Percentiles rank a stretch among this genome's conserved stretches.
These are phyloP conservation scores for Rhizopus microsporus DNA, from an alignment of 371 early-diverging fungal genomes.

Conservation along the genomic window DNA sequence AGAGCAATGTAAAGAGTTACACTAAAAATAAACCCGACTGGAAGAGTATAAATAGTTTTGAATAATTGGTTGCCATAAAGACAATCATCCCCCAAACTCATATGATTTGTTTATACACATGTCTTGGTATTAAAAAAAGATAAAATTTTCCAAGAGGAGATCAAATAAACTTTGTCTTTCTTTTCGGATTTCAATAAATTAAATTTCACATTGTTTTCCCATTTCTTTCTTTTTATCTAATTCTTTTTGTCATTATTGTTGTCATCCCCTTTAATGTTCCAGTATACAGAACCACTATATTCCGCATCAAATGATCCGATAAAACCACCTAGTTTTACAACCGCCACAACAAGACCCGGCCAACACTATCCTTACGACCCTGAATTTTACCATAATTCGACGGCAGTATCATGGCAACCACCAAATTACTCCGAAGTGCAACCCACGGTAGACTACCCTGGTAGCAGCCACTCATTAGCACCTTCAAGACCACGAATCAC, in stretches of 20 bases:
- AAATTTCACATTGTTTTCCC: background rate
- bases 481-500: conserved; percentile 60
- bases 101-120: background rate
- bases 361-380: conserved; percentile 1
- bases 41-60: no score
- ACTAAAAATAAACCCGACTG: no score
- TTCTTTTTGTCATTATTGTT: no score
- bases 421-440: background rate
- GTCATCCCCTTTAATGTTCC: background rate
- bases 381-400: background rate
- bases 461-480: background rate
- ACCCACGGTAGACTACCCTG: background rate
- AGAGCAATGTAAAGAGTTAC: no score
- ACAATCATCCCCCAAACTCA: background rate
- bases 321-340: background rate
- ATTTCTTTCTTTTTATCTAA: background rate
- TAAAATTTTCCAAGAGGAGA: background rate
- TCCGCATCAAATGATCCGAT: background rate
- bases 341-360: background rate
- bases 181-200: background rate
- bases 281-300: background rate
- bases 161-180: background rate
- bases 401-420: background rate
- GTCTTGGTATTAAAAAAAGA: background rate
- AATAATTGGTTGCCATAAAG: no score